Evolutionary conservation across 1,284 basidiomycete genomes (phyloP).

Genomic region (Puccinia polysora): DNA sequence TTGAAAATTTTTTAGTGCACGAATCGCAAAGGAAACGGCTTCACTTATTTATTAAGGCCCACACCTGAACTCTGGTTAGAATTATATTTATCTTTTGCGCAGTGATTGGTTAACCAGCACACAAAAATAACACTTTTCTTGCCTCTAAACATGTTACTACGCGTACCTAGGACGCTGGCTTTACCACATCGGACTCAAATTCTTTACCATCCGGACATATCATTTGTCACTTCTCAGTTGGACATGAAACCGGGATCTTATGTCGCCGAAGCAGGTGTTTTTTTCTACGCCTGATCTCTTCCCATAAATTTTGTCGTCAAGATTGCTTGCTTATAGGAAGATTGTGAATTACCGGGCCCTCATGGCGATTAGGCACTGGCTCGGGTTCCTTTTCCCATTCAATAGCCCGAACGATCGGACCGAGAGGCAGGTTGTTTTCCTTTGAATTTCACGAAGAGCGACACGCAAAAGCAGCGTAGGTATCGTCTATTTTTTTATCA

Average conservation of each 20-base stretch:
- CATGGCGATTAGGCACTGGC: constrained; percentile 65
- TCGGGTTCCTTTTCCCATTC: constrained; percentile 89
- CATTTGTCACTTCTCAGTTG: constrained; percentile 81
- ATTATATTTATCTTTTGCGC: background rate
- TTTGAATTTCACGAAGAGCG: constrained; percentile 93
- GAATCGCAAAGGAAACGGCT: constrained; percentile 68
- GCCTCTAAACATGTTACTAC: background rate
- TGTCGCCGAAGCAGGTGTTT: constrained; percentile 85
- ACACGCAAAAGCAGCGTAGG: constrained; percentile 75
- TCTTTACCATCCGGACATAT: constrained; percentile 91
- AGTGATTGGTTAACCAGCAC: background rate
- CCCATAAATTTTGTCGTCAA: constrained; percentile 1
- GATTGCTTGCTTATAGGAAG: background rate
- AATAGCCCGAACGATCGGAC: constrained; percentile 73
- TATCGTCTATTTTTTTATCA: constrained; percentile 42
- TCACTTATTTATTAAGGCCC: constrained; percentile 74
- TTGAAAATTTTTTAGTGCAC: constrained; percentile 56
- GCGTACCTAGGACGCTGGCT: constrained; percentile 69
- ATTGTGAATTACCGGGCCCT: background rate
- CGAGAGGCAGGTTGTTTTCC: constrained; percentile 67
- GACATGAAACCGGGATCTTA: constrained; percentile 73
- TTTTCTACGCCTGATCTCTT: constrained; percentile 40
- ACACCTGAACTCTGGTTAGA: constrained; percentile 77
- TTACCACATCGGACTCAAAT: constrained; percentile 97
- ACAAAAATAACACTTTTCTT: background rate